Percentiles rank a stretch among this genome's conserved stretches.
phyloP scores from a whole-genome alignment of 2,329 filamentous ascomycete genomes.

The Helicocarpus griseus region DNA sequence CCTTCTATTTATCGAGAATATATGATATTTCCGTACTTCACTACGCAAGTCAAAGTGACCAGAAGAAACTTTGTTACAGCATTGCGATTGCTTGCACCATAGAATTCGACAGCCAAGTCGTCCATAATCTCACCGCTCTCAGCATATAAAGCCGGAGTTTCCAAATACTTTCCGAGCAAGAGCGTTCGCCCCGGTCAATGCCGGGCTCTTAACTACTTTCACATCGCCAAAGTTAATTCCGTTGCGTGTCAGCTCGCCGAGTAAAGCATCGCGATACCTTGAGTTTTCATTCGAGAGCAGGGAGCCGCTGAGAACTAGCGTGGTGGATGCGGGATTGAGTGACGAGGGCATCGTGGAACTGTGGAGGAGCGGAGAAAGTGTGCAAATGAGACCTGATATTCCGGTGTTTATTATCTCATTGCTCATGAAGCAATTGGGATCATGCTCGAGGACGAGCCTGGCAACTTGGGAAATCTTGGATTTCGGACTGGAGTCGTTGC shows the following conservation, averaged over 20 bases:
- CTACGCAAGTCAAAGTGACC: too few species aligned
- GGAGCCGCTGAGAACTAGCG: conserved; percentile 3
- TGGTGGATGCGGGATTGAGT: neutral
- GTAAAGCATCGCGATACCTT: conserved; percentile 1
- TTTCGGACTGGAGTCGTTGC: neutral
- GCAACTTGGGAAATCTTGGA: conserved; percentile 6
- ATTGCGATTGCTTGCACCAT: too few species aligned
- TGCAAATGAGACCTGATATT: neutral
- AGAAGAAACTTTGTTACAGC: too few species aligned
- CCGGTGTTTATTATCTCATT: neutral
- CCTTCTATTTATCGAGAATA: too few species aligned
- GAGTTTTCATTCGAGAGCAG: conserved; percentile 4
- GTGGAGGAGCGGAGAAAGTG: neutral
- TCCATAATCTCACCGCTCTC: too few species aligned
- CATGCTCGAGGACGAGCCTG: conserved; percentile 1
- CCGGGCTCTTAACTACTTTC: conserved; percentile 1
- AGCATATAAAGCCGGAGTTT: neutral
- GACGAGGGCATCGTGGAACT: neutral
- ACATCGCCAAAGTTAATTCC: conserved; percentile 3
- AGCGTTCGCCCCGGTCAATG: neutral
- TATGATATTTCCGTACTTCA: too few species aligned
- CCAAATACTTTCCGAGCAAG: neutral
- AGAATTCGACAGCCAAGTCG: too few species aligned
- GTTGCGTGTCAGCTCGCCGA: neutral
- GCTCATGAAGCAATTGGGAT: neutral